Base-by-base conservation (phyloP, 371 early-diverging fungal species). In the Capillidium heterosporum region DNA sequence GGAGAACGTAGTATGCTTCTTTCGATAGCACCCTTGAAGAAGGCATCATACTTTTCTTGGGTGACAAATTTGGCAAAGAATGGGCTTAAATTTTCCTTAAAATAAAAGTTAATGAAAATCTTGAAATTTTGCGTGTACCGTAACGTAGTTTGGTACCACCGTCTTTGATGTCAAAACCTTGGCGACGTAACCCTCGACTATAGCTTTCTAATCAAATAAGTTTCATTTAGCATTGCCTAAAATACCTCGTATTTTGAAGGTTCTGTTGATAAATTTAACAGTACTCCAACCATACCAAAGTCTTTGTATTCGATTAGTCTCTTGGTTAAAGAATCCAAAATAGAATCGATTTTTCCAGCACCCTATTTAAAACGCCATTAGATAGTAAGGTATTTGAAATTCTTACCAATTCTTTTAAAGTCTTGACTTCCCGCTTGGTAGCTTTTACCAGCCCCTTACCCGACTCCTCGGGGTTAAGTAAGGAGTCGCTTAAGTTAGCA, bases 1-100 rank as follows among this genome's bases (percentile, higher is more conserved):
- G 95, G 93, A 3, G 91, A 83, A 47, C 93, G 77, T 56, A 94
- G 74, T 62, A 90, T 72, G 65, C 87, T 75, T 53, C 84, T 82
- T 44, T 89, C 83, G 54, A 73, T 59, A 11, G 67, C 74, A 23
- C 75, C 82, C 23, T 70, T 71, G 56, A 75, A 66, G 23, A 76
- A 68, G 24, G 63, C 56, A 49, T 70, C 62, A 50, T 82, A 78
- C 26, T 67, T 55, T 23, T 76, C 77, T 32, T 70, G 62, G 1
- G 75, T 68, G 13, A 84, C 60, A 47, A 65, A 72, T 21, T 61
- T 49, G 17, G 64, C 62, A 41, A 87, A 70, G 59, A 82, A 84
- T 49, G 77, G 73, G 21, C 71, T 60, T 50, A 82, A 76, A 15
- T 81, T 65, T 32, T 67, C 64, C 72, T 73, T 7, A 35, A 35